These are phyloP conservation scores for Pseudisothecium myosuroides DNA, from an alignment of 225 moss, liverwort and hornwort genomes.

Conservation along the genomic window DNA sequence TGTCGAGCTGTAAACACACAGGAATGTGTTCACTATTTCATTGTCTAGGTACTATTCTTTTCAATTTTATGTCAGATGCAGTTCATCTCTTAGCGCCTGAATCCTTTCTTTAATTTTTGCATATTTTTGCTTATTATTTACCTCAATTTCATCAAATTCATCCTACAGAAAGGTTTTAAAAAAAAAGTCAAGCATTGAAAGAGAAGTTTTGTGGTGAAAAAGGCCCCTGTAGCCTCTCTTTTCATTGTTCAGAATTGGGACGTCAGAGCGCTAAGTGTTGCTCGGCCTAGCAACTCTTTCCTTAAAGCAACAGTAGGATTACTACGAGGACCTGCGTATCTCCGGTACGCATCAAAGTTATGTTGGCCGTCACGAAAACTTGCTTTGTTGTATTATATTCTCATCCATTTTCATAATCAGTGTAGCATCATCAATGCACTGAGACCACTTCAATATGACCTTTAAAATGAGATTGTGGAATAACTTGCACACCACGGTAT, in stretches of 20 bases:
- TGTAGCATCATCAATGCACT: neutral
- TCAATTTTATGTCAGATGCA: neutral
- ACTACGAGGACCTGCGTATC: neutral
- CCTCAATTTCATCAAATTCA: neutral
- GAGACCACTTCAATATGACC: neutral
- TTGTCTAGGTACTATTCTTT: neutral
- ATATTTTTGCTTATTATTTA: neutral
- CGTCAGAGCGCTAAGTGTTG: neutral
- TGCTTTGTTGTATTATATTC: neutral
- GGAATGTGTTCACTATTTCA: neutral
- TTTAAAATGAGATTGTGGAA: neutral
- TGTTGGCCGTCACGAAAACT: neutral
- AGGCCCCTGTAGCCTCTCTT: neutral
- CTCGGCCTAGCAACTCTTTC: neutral
- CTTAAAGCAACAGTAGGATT: neutral
- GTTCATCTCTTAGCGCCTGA: neutral
- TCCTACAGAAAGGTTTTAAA: neutral
- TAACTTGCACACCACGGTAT: neutral
- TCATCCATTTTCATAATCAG: neutral
- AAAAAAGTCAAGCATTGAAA: neutral
- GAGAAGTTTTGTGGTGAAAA: neutral
- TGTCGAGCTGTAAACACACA: constrained; percentile 4
- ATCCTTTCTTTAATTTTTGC: neutral
- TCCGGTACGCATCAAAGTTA: neutral
- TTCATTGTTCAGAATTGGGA: neutral